Percentiles rank a stretch among this genome's conserved stretches.
phyloP scores from a whole-genome alignment of 1,284 basidiomycete species.

The Marasmius fiardii region DNA sequence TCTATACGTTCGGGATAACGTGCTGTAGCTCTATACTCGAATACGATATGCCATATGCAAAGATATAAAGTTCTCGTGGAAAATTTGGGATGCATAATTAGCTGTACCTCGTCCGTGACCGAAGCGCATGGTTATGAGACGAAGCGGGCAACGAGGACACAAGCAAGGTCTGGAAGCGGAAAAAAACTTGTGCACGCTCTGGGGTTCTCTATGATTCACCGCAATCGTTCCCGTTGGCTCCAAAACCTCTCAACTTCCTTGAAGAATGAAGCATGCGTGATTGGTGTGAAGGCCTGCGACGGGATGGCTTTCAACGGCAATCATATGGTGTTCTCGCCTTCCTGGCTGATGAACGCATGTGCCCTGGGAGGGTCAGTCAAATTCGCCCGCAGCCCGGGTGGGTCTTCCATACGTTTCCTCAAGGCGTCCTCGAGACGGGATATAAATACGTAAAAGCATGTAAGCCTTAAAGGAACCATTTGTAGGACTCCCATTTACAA shows the following conservation, averaged over 20 bases:
- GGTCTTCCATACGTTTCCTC: too few relatives aligned
- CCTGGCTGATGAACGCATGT: constrained; percentile 1
- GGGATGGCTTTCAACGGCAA: not conserved
- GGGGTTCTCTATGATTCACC: too few relatives aligned
- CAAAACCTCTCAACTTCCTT: not conserved
- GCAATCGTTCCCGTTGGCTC: too few relatives aligned
- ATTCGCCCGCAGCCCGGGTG: too few relatives aligned
- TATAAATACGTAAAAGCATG: too few relatives aligned
- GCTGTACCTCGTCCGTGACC: not conserved
- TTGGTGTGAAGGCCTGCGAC: not conserved
- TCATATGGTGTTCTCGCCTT: constrained; percentile 1
- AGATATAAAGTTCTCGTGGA: not conserved
- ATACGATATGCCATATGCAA: not conserved
- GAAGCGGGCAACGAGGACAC: not conserved
- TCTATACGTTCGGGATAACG: not conserved
- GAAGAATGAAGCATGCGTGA: not conserved
- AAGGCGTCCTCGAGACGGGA: not conserved
- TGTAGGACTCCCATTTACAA: too few relatives aligned
- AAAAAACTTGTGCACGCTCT: too few relatives aligned
- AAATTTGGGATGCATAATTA: not conserved
- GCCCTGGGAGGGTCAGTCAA: not conserved
- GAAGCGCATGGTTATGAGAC: not conserved
- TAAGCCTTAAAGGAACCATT: too few relatives aligned
- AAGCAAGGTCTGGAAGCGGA: too few relatives aligned
- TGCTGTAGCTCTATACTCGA: not conserved